Percentiles rank a stretch among this genome's conserved stretches.
phyloP scores from a whole-genome alignment of 345 rosid genomes.

The Excoecaria agallocha region DNA sequence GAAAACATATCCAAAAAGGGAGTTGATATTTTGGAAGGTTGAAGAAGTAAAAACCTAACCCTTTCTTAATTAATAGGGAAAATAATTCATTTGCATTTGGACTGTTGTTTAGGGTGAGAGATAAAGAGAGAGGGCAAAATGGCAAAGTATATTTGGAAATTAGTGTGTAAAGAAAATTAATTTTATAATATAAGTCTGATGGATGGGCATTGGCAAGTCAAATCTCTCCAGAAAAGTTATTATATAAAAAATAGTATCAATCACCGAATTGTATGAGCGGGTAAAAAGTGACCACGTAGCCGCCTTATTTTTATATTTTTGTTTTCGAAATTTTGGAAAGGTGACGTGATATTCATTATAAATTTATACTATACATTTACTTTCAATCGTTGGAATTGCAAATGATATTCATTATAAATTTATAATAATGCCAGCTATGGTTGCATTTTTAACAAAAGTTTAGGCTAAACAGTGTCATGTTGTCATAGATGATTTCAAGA shows the following conservation, averaged over 20 bases:
- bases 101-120: neutral
- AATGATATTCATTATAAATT: no score
- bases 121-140: neutral
- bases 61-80: neutral
- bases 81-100: neutral
- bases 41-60: slow-evolving; percentile 29
- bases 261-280: neutral
- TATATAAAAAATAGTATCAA: neutral
- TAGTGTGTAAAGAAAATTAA: slow-evolving; percentile 8
- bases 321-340: neutral
- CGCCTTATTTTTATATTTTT: neutral
- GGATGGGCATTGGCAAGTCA: slow-evolving; percentile 20
- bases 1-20: slow-evolving; percentile 5
- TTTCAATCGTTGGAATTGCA: no score
- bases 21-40: slow-evolving; percentile 17
- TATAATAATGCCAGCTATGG: neutral
- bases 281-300: neutral
- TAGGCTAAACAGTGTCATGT: neutral
- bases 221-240: neutral
- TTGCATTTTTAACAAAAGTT: neutral
- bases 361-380: neutral
- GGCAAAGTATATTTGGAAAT: slow-evolving; percentile 19
- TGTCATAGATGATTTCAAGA: neutral
- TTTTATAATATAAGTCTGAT: neutral
- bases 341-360: no score